Conservation (phyloP, 176 grass and related monocot genomes). For the Oryza meridionalis region DNA sequence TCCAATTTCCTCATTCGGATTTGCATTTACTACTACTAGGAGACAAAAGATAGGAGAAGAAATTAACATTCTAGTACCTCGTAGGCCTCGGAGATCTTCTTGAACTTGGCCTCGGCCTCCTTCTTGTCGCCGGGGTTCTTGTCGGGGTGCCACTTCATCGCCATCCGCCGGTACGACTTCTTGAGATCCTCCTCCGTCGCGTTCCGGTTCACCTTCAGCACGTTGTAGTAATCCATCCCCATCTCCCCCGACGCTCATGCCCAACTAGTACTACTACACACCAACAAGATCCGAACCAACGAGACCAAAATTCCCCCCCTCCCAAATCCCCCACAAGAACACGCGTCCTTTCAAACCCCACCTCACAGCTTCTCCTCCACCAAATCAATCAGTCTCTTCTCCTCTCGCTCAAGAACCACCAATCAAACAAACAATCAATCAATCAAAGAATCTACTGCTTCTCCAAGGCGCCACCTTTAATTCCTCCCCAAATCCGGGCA, state of each 20-base stretch:
- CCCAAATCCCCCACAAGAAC: not conserved
- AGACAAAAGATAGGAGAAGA: not conserved
- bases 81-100: slow-evolving; percentile 90
- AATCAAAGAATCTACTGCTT: not conserved
- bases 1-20: not conserved
- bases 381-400: not conserved
- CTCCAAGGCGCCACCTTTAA: not conserved
- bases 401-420: not conserved
- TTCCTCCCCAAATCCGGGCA: not conserved
- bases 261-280: no score
- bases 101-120: slow-evolving; percentile 91
- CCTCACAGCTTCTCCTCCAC: not conserved
- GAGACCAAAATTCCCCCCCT: not conserved
- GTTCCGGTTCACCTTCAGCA: slow-evolving; percentile 82
- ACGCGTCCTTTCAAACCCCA: slow-evolving; percentile 23
- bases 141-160: slow-evolving; percentile 91
- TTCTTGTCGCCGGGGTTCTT: slow-evolving; percentile 77
- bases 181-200: slow-evolving; percentile 86
- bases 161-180: slow-evolving; percentile 77
- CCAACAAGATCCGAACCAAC: slow-evolving; percentile 10
- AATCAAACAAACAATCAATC: not conserved
- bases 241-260: slow-evolving; percentile 58
- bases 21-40: not conserved
- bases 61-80: slow-evolving; percentile 50
- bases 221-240: slow-evolving; percentile 90